Percentiles rank a stretch among this genome's conserved stretches.
Conservation (phyloP, 2,329 filamentous ascomycete genomes). For the Aspergillus pseudoterreus region DNA sequence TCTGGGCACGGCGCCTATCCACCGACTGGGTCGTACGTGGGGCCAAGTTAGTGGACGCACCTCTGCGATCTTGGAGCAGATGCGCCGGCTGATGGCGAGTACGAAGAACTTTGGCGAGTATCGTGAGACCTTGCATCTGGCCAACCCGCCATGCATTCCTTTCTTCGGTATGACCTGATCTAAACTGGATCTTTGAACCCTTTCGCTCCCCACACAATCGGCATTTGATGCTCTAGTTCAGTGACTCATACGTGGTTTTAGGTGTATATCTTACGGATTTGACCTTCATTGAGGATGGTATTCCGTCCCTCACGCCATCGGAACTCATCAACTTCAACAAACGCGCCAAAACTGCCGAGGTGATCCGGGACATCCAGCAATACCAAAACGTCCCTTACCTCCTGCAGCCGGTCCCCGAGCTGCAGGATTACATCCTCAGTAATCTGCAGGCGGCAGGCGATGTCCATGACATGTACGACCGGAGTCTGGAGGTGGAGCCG, state of each 20-base stretch:
- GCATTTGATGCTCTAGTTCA: background rate
- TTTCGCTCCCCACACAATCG: background rate
- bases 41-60: constrained; percentile 85
- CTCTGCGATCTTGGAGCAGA: constrained; percentile 73
- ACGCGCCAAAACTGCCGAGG: constrained; percentile 94
- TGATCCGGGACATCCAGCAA: constrained; percentile 97
- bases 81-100: constrained; percentile 93
- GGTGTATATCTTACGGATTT: constrained; percentile 95
- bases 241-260: constrained; percentile 32
- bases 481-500: constrained; percentile 88
- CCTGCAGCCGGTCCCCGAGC: constrained; percentile 79
- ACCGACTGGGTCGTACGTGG: constrained; percentile 91
- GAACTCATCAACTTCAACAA: constrained; percentile 98
- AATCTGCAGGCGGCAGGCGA: constrained; percentile 95
- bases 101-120: constrained; percentile 99
- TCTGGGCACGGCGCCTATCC: constrained; percentile 88
- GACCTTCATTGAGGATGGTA: constrained; percentile 98
- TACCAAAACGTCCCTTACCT: constrained; percentile 98
- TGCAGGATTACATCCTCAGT: constrained; percentile 94
- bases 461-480: constrained; percentile 99
- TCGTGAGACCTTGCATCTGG: constrained; percentile 83
- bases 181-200: too few relatives aligned
- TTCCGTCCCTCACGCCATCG: constrained; percentile 92
- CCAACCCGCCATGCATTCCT: constrained; percentile 94
- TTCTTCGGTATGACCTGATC: constrained; percentile 77